Conservation (phyloP, 352 stramenopile species). For the Phytophthora pinifolia region DNA sequence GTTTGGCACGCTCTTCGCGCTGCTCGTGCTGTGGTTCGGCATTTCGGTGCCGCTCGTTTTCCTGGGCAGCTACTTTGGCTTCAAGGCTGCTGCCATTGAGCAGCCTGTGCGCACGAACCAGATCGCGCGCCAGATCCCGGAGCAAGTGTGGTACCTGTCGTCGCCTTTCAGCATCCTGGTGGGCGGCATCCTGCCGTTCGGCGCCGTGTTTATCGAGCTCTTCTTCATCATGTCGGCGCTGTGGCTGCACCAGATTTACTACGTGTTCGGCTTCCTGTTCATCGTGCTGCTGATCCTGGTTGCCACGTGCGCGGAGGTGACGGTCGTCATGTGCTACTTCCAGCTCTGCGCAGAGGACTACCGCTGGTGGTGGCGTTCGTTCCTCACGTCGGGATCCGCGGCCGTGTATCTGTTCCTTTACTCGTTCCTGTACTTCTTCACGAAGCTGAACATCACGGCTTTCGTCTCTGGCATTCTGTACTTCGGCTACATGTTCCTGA, state of each 20-base stretch:
- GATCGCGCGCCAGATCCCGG: conserved; percentile 90
- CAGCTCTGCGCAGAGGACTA: conserved; percentile 99
- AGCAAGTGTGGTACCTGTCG: conserved; percentile 96
- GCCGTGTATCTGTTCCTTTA: conserved; percentile 99
- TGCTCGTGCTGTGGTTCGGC: conserved; percentile 98
- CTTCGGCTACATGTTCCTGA: conserved; percentile 99
- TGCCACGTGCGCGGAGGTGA: conserved; percentile 98
- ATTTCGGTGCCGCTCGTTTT: conserved; percentile 99
- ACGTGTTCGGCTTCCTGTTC: conserved; percentile 99
- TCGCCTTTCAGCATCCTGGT: conserved; percentile 94
- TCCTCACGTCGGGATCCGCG: conserved; percentile 95
- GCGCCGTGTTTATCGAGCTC: conserved; percentile 99
- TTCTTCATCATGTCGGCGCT: conserved; percentile 99
- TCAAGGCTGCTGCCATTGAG: conserved; percentile 84
- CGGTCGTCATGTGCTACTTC: conserved; percentile 99
- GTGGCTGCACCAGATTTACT: conserved; percentile 99
- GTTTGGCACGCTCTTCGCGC: conserved; percentile 96
- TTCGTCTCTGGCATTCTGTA: conserved; percentile 95
- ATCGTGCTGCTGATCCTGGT: conserved; percentile 98
- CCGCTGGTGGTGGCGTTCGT: conserved; percentile 97
- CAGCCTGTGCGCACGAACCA: conserved; percentile 91
- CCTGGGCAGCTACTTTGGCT: conserved; percentile 97
- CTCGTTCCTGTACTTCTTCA: conserved; percentile 98
- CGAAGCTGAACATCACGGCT: conserved; percentile 97
- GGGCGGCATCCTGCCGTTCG: conserved; percentile 98